These are phyloP conservation scores for Claviceps cyperi DNA, from an alignment of 2,329 filamentous ascomycete genomes.

Conservation along the genomic window DNA sequence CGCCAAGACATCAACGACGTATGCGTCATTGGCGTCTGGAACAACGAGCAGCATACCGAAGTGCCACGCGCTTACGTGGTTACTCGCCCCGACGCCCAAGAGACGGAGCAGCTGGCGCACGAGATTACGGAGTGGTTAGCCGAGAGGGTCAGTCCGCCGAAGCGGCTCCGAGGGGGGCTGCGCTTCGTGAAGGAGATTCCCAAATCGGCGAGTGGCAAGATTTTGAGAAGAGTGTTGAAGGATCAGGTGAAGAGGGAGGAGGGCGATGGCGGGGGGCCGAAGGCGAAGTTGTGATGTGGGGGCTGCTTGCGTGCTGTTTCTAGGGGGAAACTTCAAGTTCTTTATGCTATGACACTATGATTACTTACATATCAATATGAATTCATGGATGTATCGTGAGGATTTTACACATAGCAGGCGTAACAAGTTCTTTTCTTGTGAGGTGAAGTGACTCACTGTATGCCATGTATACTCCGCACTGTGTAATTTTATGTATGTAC, in stretches of 20 bases:
- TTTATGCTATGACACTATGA: too few species aligned
- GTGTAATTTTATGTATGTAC: too few species aligned
- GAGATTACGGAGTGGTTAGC: constrained; percentile 27
- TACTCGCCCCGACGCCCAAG: constrained; percentile 20
- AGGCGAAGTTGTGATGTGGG: constrained; percentile 22
- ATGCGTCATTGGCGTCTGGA: constrained; percentile 48
- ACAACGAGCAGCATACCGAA: constrained; percentile 48
- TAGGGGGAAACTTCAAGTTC: not conserved
- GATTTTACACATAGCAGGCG: too few species aligned
- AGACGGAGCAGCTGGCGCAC: constrained; percentile 17
- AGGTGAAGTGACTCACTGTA: too few species aligned
- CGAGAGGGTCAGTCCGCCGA: constrained; percentile 48
- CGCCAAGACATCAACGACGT: constrained; percentile 37
- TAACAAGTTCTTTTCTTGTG: too few species aligned
- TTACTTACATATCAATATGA: too few species aligned
- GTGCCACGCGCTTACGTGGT: constrained; percentile 40
- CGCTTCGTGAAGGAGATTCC: constrained; percentile 53
- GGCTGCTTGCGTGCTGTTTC: not conserved
- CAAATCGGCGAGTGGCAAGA: constrained; percentile 48
- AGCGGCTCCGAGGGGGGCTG: constrained; percentile 58
- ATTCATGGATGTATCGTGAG: too few species aligned
- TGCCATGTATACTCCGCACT: too few species aligned
- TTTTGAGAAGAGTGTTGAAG: constrained; percentile 35
- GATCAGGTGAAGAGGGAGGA: constrained; percentile 24
- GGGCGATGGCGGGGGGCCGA: constrained; percentile 7